These are phyloP conservation scores for Stachybotrys chartarum DNA, from an alignment of 2,329 filamentous ascomycete genomes.

Conservation along the genomic window DNA sequence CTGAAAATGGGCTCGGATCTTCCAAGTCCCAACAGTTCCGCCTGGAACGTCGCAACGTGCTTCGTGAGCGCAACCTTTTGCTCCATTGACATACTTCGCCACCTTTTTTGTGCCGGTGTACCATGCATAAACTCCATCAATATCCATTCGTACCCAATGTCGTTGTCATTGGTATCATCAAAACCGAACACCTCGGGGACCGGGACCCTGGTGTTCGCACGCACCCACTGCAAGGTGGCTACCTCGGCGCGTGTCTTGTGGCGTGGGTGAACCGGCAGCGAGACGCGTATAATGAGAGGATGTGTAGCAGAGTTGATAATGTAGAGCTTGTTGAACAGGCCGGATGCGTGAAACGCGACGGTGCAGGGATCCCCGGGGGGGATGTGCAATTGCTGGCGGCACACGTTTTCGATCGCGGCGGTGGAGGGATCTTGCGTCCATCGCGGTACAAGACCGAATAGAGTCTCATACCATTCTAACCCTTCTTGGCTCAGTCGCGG, in stretches of 20 bases:
- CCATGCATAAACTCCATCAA: slow-evolving; percentile 24
- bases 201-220: slow-evolving; percentile 20
- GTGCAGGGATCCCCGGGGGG: slow-evolving; percentile 4
- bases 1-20: slow-evolving; percentile 1
- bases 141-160: slow-evolving; percentile 33
- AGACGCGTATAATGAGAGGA: slow-evolving; percentile 21
- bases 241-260: slow-evolving; percentile 30
- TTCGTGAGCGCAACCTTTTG: slow-evolving; percentile 23
- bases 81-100: slow-evolving; percentile 20
- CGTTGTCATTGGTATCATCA: slow-evolving; percentile 21
- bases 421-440: slow-evolving; percentile 10
- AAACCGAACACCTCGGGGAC: slow-evolving; percentile 25
- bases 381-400: slow-evolving; percentile 6
- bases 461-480: slow-evolving; percentile 6
- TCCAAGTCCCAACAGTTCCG: slow-evolving; percentile 16
- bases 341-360: slow-evolving; percentile 6
- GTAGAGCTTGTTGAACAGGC: slow-evolving; percentile 15
- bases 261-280: slow-evolving; percentile 25
- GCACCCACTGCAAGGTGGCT: slow-evolving; percentile 26
- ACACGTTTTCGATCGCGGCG: slow-evolving; percentile 7
- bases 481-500: background rate
- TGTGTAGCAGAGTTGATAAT: slow-evolving; percentile 1
- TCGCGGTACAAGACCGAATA: slow-evolving; percentile 2
- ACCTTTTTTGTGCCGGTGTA: slow-evolving; percentile 9
- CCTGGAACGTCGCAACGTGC: slow-evolving; percentile 20